Evolutionary conservation across 441 rosid genomes (phyloP).

Genomic region (Hura crepitans): DNA sequence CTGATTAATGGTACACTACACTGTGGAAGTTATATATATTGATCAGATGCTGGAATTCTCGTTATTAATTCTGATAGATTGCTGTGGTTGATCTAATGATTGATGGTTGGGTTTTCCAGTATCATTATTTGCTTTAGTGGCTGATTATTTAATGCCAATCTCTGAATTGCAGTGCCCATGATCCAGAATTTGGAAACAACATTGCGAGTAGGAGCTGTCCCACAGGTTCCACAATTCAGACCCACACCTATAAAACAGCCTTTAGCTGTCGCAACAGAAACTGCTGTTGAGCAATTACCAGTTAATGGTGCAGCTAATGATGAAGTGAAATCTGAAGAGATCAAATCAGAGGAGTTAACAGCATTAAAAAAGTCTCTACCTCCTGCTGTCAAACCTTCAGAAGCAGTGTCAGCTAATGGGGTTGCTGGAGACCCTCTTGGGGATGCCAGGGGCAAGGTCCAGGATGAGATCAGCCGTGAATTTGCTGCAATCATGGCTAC

Average conservation of each 20-base stretch:
- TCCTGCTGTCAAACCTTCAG: constrained; percentile 36
- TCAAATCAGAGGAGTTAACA: constrained; percentile 24
- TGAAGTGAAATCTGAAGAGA: constrained; percentile 19
- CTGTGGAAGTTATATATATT: not conserved
- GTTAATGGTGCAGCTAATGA: constrained; percentile 19
- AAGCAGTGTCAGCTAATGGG: constrained; percentile 20
- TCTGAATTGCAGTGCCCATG: constrained; percentile 72
- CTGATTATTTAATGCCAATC: not conserved
- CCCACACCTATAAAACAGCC: constrained; percentile 45
- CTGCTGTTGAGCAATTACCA: constrained; percentile 21
- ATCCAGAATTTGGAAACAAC: constrained; percentile 79
- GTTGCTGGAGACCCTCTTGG: constrained; percentile 56
- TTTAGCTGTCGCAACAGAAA: constrained; percentile 18
- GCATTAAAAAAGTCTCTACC: constrained; percentile 19
- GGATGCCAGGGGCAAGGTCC: constrained; percentile 71
- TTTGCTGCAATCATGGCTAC: constrained; percentile 76
- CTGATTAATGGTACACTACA: not conserved
- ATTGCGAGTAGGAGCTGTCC: constrained; percentile 74
- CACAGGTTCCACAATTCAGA: constrained; percentile 77
- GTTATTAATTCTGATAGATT: not conserved
- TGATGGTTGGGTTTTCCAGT: too few relatives aligned
- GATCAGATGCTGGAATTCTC: not conserved
- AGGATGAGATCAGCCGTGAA: constrained; percentile 75
- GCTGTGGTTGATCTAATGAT: not conserved
- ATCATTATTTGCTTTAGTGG: not conserved